Conservation (phyloP, 257 asterid genomes). For the Solanum boliviense region DNA sequence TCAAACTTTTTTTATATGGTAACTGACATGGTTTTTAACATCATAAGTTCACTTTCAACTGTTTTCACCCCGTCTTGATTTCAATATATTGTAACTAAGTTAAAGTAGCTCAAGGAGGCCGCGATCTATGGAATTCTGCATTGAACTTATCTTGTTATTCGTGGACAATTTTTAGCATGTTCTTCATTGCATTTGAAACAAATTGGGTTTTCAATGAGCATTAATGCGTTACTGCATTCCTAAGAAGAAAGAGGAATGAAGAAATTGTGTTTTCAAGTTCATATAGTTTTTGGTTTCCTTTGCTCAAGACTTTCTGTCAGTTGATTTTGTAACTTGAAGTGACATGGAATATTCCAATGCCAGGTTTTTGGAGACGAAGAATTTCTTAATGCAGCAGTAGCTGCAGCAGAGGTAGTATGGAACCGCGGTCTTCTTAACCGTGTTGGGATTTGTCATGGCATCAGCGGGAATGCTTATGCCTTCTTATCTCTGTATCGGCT, state of each 20-base stretch:
- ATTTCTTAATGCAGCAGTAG: constrained; percentile 59
- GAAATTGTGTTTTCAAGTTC: neutral
- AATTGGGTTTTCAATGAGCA: neutral
- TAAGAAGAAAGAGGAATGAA: neutral
- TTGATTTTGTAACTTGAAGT: neutral
- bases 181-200: neutral
- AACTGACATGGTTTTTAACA: neutral
- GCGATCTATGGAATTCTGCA: neutral
- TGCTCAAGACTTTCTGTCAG: neutral
- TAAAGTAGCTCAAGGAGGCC: neutral
- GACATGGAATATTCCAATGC: neutral
- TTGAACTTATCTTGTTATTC: neutral
- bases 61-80: neutral
- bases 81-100: neutral
- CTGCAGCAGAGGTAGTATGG: constrained; percentile 83
- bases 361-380: constrained; percentile 52
- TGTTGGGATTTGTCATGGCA: constrained; percentile 73
- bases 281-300: neutral
- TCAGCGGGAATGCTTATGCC: constrained; percentile 65
- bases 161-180: neutral
- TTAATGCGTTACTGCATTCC: neutral
- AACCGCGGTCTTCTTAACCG: constrained; percentile 63
- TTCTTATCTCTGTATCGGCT: constrained; percentile 63
- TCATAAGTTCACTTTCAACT: neutral
- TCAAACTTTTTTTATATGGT: neutral